These are phyloP conservation scores for Mycena belliarum DNA, from an alignment of 768 basidiomycete species.

Conservation along the genomic window DNA sequence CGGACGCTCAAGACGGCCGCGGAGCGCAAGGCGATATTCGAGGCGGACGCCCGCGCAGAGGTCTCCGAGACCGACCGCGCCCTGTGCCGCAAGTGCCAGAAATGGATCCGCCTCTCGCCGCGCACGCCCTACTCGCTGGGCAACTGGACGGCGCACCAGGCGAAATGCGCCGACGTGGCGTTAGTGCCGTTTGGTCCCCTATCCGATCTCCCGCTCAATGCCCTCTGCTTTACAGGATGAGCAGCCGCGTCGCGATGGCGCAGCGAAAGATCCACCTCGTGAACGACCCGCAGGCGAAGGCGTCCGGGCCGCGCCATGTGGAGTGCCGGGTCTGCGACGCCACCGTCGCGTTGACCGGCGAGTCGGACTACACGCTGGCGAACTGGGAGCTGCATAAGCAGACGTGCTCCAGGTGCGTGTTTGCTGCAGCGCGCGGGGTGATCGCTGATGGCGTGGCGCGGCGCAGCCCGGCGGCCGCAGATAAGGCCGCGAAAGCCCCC, in stretches of 20 bases:
- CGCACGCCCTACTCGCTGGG: constrained; percentile 40
- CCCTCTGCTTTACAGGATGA: constrained; percentile 40
- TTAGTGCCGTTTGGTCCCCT: constrained; percentile 30
- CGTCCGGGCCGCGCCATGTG: constrained; percentile 45
- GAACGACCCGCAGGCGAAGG: constrained; percentile 63
- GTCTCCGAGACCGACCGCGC: constrained; percentile 52
- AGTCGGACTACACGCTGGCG: constrained; percentile 58
- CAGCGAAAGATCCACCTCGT: constrained; percentile 63
- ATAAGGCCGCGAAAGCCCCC: constrained; percentile 10
- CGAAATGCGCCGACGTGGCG: constrained; percentile 46
- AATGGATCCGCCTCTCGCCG: constrained; percentile 59
- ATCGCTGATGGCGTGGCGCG: constrained; percentile 9
- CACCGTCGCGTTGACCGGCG: constrained; percentile 46
- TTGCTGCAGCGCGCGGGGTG: background rate
- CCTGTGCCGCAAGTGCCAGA: constrained; percentile 61
- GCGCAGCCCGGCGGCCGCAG: constrained; percentile 9
- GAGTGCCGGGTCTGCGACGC: constrained; percentile 53
- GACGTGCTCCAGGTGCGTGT: constrained; percentile 38
- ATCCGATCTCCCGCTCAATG: background rate
- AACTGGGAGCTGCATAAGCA: constrained; percentile 67
- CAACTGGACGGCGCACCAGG: constrained; percentile 59
- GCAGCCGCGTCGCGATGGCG: constrained; percentile 59
- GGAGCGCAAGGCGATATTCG: constrained; percentile 53
- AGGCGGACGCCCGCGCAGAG: constrained; percentile 53
- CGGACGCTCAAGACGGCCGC: constrained; percentile 32